Evolutionary conservation across 2,329 filamentous ascomycete genomes (phyloP).

Genomic region (Diplocarpon rosae): DNA sequence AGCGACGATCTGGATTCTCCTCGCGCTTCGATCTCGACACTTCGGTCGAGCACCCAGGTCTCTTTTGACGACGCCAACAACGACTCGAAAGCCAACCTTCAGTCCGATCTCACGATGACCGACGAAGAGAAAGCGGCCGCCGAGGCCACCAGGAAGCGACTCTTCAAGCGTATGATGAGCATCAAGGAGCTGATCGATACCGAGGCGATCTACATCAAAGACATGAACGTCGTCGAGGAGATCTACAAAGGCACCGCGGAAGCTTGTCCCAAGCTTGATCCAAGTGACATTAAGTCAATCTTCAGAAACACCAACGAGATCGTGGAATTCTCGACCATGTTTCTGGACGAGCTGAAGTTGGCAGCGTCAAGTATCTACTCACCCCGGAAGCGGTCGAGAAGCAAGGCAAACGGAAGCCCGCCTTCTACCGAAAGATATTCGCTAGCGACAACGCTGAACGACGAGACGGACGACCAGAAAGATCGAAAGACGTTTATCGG

Average conservation of each 20-base stretch:
- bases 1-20: constrained; percentile 25
- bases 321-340: constrained; percentile 71
- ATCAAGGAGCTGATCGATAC: constrained; percentile 91
- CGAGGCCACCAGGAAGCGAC: constrained; percentile 53
- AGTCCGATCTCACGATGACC: constrained; percentile 2
- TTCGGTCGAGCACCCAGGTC: constrained; percentile 25
- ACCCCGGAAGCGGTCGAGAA: constrained; percentile 37
- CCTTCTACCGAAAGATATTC: constrained; percentile 17
- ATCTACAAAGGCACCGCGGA: constrained; percentile 93
- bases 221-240: constrained; percentile 95
- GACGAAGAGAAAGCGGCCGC: constrained; percentile 33
- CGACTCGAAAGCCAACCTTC: constrained; percentile 8
- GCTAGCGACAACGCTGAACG: constrained; percentile 17
- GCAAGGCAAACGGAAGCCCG: constrained; percentile 7
- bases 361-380: constrained; percentile 72
- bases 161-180: constrained; percentile 70
- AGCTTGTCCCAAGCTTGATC: constrained; percentile 66
- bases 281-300: constrained; percentile 76
- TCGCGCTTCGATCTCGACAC: constrained; percentile 23
- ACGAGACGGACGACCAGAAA: constrained; percentile 24
- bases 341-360: constrained; percentile 71
- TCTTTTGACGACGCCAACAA: constrained; percentile 17
- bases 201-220: constrained; percentile 79
- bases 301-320: constrained; percentile 92
- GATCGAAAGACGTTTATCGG: constrained; percentile 26